Evolutionary conservation across 2,329 filamentous ascomycete species (phyloP), one percentile per base, ranked within the genome.

Genomic region (Cladosporium phlei): DNA sequence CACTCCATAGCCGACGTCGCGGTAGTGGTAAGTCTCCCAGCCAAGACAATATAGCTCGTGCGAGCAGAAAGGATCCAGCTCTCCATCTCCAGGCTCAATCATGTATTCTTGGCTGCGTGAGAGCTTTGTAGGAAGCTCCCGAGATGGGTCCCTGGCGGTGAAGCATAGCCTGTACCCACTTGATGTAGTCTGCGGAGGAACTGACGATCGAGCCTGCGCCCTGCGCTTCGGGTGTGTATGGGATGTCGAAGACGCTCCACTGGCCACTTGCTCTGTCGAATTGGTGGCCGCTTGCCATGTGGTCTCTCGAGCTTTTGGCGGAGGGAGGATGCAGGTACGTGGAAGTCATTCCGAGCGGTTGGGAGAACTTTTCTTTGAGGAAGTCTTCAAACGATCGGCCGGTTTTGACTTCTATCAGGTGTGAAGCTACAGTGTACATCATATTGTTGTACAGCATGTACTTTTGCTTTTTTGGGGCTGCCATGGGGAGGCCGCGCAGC

Each of bases 361-460:
- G 51, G 67, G 73, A 77, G 34, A 78, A 61, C 8, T 59, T 50
- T 16, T 67, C 58, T 6, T 59, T 60, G 8, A 78, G 57, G 28
- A 74, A 70, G 4, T 66, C 56, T 0, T 65, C 66, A 3, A 78
- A 61, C 22, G 59, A 56, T 9, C 52, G 51, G 0, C 66, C 67
- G 0, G 66, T 69, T 3, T 74, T 46, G 0, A 56, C 67, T 52
- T 77, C 71, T n/a, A 77, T 56, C 1, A 77, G 65, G 51, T 76
- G 63, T 4, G 68, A 69, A 2, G 69, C 65, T 1, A 66, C 65
- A 1, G 63, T 63, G 54, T 67, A 79, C 68, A 78, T 76, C 47
- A 70, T 61, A 55, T 79, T 78, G 56, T 65, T 70, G 55, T 79
- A 79, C 10, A 39, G 37, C 48, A 71, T 64, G 46, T 65, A 77